A percentile compares a stretch with the other conserved stretches of the same genome.
Conservation (phyloP, 2,329 filamentous ascomycete species). For the Scopulariopsis brevicaulis region DNA sequence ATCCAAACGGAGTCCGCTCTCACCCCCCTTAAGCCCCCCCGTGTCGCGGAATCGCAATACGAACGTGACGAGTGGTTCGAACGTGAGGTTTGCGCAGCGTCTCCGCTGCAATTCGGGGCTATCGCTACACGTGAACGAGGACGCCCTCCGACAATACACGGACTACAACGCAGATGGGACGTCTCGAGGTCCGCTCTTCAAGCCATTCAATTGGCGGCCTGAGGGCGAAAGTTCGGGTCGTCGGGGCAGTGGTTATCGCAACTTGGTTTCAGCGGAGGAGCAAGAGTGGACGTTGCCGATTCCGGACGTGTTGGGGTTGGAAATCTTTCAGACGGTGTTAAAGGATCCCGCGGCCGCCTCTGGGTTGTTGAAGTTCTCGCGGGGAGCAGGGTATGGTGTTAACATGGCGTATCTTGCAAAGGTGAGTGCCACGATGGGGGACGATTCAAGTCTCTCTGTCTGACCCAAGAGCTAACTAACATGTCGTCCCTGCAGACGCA, state of each 20-base stretch:
- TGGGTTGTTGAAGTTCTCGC: slow-evolving; percentile 37
- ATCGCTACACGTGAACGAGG: slow-evolving; percentile 30
- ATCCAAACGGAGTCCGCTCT: neutral
- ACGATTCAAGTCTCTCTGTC: neutral
- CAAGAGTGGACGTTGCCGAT: slow-evolving; percentile 13
- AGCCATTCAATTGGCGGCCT: slow-evolving; percentile 1
- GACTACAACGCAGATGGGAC: slow-evolving; percentile 30
- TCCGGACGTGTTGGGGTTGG: slow-evolving; percentile 35
- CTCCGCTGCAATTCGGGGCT: slow-evolving; percentile 34
- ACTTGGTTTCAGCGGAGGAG: slow-evolving; percentile 4
- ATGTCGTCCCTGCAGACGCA: slow-evolving; percentile 17
- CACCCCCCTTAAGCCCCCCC: neutral
- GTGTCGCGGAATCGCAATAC: neutral
- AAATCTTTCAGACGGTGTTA: slow-evolving; percentile 38
- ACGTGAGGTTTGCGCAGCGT: slow-evolving; percentile 5
- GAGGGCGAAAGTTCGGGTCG: neutral
- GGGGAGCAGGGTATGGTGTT: slow-evolving; percentile 29
- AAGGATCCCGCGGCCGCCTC: slow-evolving; percentile 33
- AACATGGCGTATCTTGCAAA: slow-evolving; percentile 40
- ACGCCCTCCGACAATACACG: slow-evolving; percentile 31
- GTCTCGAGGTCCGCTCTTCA: slow-evolving; percentile 13
- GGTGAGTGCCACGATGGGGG: slow-evolving; percentile 14
- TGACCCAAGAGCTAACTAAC: neutral
- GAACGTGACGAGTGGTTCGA: neutral
- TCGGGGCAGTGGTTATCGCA: slow-evolving; percentile 6